phyloP scores from a whole-genome alignment of 2,329 filamentous ascomycete species.

The Ilyonectria sp. region DNA sequence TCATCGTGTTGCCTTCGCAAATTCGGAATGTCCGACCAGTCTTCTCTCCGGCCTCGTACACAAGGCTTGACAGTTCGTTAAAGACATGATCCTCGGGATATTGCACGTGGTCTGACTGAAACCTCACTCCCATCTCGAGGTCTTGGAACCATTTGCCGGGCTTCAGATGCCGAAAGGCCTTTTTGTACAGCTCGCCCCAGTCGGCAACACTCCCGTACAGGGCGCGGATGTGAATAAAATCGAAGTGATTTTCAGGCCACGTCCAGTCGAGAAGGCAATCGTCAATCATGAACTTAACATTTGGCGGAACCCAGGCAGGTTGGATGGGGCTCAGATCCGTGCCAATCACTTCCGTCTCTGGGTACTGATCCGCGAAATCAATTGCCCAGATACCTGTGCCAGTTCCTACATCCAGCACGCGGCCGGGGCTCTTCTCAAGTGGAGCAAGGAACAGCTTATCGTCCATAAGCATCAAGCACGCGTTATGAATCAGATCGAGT shows the following conservation, averaged over 20 bases:
- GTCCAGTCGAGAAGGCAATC: conserved; percentile 26
- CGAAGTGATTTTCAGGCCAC: conserved; percentile 10
- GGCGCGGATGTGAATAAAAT: conserved; percentile 20
- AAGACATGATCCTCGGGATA: conserved; percentile 14
- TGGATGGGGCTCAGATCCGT: conserved; percentile 71
- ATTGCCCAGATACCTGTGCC: conserved; percentile 47
- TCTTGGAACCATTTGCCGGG: conserved; percentile 12
- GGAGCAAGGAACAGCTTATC: conserved; percentile 35
- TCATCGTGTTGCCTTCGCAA: conserved; percentile 2
- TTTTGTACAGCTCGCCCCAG: conserved; percentile 14
- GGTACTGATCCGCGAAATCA: conserved; percentile 61
- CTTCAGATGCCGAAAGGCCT: conserved; percentile 10
- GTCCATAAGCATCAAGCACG: conserved; percentile 42
- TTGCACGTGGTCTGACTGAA: conserved; percentile 13
- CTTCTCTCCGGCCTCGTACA: conserved; percentile 7
- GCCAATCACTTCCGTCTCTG: conserved; percentile 61
- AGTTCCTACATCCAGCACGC: conserved; percentile 27
- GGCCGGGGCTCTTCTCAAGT: conserved; percentile 61
- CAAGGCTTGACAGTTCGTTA: background rate
- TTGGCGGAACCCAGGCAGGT: conserved; percentile 50
- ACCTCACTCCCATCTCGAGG: conserved; percentile 9
- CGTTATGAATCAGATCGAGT: conserved; percentile 47
- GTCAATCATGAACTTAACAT: conserved; percentile 29
- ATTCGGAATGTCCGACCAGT: background rate
- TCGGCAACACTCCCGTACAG: conserved; percentile 20